Evolutionary conservation across 306 rosid species (phyloP), one percentile per base, ranked within the genome.

Genomic region (Parietaria judaica): DNA sequence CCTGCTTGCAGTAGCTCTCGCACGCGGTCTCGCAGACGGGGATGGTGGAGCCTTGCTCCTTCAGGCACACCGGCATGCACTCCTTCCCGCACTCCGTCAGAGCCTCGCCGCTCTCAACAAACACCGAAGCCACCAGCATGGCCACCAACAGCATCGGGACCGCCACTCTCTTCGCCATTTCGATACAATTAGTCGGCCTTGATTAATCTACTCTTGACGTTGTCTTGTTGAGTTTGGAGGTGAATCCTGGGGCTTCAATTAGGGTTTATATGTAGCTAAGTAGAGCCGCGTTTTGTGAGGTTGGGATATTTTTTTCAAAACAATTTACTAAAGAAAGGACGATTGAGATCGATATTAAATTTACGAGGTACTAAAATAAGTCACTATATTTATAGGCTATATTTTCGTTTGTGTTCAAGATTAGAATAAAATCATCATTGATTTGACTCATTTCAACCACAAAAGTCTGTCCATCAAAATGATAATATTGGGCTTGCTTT

Each of bases 21-120:
- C 85, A 77, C 34, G 82, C 84, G 3, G 17, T 36, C 11, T 72
- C 55, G 45, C 88, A 85, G 1, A 17, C 51, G 1, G 4, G 15
- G 4, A 34, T 36, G 54, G 77, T 74, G 5, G 85, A 71, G 9
- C 78, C 85, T 1, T 61, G 12, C 61, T 77, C 77, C 52, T 62
- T 66, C 52, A 77, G 34, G 66, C 92, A 85, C 41, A 77, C 82
- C 11, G 85, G 85, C 85, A 77, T 77, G 75, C 83, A 81, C 31
- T 62, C 41, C 63, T 70, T 66, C 6, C 76, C 71, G 58, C 89
- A 80, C 1, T 54, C 55, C 0, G 80, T 23, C 3, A 76, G 54
- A 2, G 80, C 62, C 51, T 71, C 72, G 4, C 66, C 63, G 4
- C 13, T 53, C 11, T 45, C 17, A 47, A 57, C 58, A 54, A 38